Base-by-base conservation (phyloP, 2,329 filamentous ascomycete species). In the Scytalidium lignicola region DNA sequence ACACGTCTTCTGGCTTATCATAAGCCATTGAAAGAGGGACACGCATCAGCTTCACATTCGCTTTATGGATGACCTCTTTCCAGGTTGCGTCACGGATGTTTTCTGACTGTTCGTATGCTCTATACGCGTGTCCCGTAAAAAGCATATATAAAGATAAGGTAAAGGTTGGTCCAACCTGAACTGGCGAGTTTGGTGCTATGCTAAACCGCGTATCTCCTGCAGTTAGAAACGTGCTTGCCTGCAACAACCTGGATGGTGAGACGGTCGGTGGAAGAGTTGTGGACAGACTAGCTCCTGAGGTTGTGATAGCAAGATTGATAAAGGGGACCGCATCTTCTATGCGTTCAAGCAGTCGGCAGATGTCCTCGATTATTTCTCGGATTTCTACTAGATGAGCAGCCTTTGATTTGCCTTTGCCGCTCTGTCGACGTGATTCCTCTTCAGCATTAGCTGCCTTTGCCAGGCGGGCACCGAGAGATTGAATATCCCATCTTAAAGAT, bases 21-120 rank as follows among this genome's bases (percentile, higher is more conserved):
- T 37, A 37, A 17, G 32, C 32, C 32, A 37, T 37, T 13, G 65
- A 8, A 12, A 63, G 47, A 51, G 63, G 62, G 32, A 61, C 51
- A 29, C 64, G 55, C 51, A 66, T 50, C 18, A 99, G 74, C 50
- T 90, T 89, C 12, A 96, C 82, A 37, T 84, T 81, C 17, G 90
- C 88, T 66, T 97, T 99, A 71, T 97, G 91, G 52, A 96, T 85
- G 39, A 95, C 90, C 65, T 99, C 92, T 64, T 97, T 93, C 93
- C 93, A 97, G 1, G 91, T 86, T 0, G 90, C 60, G 41, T 62
- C 58, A 46, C 58, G 58, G 37, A 54, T 48, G 32, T 47, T 55
- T 8, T 60, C 56, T 40, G 56, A 49, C 41, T 58, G 54, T 41
- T 58, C 50, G 15, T 60, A 74, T 2, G 74, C 70, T 37, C 79